These are phyloP conservation scores for Lipomyces chichibuensis DNA, from an alignment of 805 yeast genomes.

Conservation along the genomic window DNA sequence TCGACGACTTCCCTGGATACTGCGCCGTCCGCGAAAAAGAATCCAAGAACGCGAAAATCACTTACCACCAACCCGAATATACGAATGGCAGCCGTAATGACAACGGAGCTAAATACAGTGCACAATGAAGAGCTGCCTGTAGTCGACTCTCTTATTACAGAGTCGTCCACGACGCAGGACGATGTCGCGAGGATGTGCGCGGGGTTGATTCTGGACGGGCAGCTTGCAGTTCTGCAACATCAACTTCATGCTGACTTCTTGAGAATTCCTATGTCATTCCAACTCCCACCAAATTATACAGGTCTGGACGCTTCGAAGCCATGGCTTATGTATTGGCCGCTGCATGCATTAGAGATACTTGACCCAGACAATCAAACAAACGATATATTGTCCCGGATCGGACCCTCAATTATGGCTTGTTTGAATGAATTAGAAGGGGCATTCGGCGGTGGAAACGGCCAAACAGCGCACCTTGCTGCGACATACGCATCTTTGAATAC, in stretches of 20 bases:
- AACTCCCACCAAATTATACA: slow-evolving; percentile 56
- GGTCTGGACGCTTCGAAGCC: slow-evolving; percentile 86
- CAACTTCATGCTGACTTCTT: slow-evolving; percentile 15
- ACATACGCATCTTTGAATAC: slow-evolving; percentile 77
- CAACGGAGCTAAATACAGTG: slow-evolving; percentile 11
- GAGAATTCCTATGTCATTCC: slow-evolving; percentile 2
- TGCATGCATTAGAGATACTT: slow-evolving; percentile 56
- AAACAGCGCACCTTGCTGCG: slow-evolving; percentile 81
- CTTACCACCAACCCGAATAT: not conserved
- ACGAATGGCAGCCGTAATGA: not conserved
- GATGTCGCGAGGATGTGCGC: slow-evolving; percentile 24
- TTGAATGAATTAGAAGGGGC: slow-evolving; percentile 56
- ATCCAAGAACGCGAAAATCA: not conserved
- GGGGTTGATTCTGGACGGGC: slow-evolving; percentile 16
- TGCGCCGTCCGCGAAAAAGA: not conserved
- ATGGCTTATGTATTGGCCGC: slow-evolving; percentile 87
- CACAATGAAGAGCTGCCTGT: slow-evolving; percentile 15
- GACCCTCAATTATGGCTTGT: slow-evolving; percentile 43
- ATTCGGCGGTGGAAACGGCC: slow-evolving; percentile 83
- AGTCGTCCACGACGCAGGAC: slow-evolving; percentile 26
- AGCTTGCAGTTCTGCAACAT: slow-evolving; percentile 16
- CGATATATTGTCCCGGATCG: slow-evolving; percentile 38
- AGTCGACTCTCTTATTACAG: slow-evolving; percentile 21
- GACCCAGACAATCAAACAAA: slow-evolving; percentile 41
- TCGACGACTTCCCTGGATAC: not conserved